A percentile compares a stretch with the other conserved stretches of the same genome.
Evolutionary conservation across 2,329 filamentous ascomycete genomes (phyloP).

Genomic region (Passalora sequoiae): DNA sequence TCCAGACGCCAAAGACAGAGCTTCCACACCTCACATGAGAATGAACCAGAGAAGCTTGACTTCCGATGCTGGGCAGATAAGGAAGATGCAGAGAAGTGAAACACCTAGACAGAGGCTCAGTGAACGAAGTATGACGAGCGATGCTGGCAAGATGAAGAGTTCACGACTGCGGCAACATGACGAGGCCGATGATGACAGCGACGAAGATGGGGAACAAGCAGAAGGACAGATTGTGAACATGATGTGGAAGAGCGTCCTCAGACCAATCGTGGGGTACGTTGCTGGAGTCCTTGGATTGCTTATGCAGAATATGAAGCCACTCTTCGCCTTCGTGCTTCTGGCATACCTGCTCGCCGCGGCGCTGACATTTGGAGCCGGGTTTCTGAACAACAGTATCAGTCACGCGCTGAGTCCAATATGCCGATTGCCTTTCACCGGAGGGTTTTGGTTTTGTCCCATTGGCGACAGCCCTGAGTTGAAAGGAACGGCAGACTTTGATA

Average conservation of each 20-base stretch:
- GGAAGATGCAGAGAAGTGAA: conserved; percentile 22
- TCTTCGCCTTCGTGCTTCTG: conserved; percentile 58
- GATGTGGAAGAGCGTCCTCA: conserved; percentile 33
- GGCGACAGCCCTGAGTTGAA: conserved; percentile 20
- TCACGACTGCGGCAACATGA: conserved; percentile 19
- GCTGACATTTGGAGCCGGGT: conserved; percentile 56
- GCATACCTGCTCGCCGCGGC: conserved; percentile 57
- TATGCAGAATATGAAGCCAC: conserved; percentile 58
- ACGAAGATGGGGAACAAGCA: conserved; percentile 11
- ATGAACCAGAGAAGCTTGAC: conserved; percentile 30
- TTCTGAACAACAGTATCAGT: conserved; percentile 57
- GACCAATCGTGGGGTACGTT: conserved; percentile 44
- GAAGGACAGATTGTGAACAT: conserved; percentile 13
- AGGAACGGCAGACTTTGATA: conserved; percentile 60
- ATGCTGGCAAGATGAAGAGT: conserved; percentile 24
- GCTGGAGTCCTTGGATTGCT: conserved; percentile 55
- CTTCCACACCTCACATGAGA: conserved; percentile 27
- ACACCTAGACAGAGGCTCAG: conserved; percentile 24
- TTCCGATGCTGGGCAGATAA: conserved; percentile 27
- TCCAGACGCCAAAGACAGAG: conserved; percentile 23
- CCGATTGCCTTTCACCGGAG: conserved; percentile 59
- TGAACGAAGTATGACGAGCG: conserved; percentile 30
- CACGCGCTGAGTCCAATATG: conserved; percentile 65
- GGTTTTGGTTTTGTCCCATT: conserved; percentile 58
- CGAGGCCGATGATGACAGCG: conserved; percentile 24